Base-by-base conservation (phyloP, 2,329 filamentous ascomycete species). In the Ceratocystis cacaofunesta region DNA sequence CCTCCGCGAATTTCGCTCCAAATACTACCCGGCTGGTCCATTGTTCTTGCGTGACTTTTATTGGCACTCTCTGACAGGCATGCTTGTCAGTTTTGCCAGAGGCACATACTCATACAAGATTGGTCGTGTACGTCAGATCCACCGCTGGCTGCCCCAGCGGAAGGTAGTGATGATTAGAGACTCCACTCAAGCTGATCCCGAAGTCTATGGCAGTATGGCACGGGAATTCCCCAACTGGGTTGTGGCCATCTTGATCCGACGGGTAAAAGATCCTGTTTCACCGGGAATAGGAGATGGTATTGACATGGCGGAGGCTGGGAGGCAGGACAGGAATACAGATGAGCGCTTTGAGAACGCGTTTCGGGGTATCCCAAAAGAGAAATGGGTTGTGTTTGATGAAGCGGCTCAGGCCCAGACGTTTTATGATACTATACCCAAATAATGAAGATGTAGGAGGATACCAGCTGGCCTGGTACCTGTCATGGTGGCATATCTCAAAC, bases 111-210 rank as follows among this genome's bases (percentile, higher is more conserved):
- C 86, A 67, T 97, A 96, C 79, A 97, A 97, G 75, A 82, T 88
- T 10, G 83, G 86, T 66, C 85, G 88, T 19, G 90, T 96, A 74
- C 80, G 82, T 66, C 90, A 90, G 76, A 83, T 97, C 30, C 82
- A 90, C 70, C 75, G 76, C 0, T 94, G 89, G 88, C 79, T 96
- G 61, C 92, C 92, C 0, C 80, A 81, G 70, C 80, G 89, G 68
- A 88, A 87, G 70, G 86, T 95, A 76, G 83, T 97, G 68, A 86
- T 86, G 70, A 85, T 97, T 69, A 92, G 92, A 0, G 92, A 97
- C 75, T 92, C 87, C 48, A 96, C 92, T 0, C 92, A 96, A 75
- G 87, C 84, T 30, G 92, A 97, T 70, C 92, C 92, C 0, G 92
- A 97, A 73, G 84, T 89, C 0, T 97, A 96, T 72, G 92, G 86